Base-by-base conservation (phyloP, 805 yeast genomes). In the Saccharomycopsis malanga region DNA sequence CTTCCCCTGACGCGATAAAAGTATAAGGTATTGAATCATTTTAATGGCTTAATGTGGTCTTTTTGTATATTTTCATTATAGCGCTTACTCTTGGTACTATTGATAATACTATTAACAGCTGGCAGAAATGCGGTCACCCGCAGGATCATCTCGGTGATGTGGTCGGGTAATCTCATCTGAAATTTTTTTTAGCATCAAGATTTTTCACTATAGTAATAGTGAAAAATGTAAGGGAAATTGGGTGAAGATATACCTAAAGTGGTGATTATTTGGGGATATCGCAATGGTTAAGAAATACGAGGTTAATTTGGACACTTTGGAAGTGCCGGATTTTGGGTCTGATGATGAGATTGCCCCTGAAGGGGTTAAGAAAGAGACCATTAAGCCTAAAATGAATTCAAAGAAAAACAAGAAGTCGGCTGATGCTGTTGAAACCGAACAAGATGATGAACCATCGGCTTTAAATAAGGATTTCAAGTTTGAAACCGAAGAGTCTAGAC, bases 1-100 rank as follows among this genome's bases (percentile, higher is more conserved):
- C 64, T 91, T 93, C 24, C 98, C 99, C 63, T 93, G 98, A 56
- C 96, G 77, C 12, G 97, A 89, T 14, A 91, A 74, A 44, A 93
- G 68, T 42, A 94, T 72, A 45, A 91, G 58, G 63, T 84, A 94
- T 56, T 83, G 83, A 49, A 93, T 75, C 54, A 51, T 51, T 10
- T 4, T 22, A 14, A 12, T 12, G 30, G 30, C 12, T 27, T 27
- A 12, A 9, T 27, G 30, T 27, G 30, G n/a, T n/a, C n/a, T n/a
- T n/a, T n/a, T n/a, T n/a, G n/a, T n/a, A n/a, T n/a, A n/a, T n/a
- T n/a, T n/a, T n/a, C n/a, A n/a, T n/a, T n/a, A n/a, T n/a, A n/a
- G n/a, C n/a, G n/a, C n/a, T n/a, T n/a, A n/a, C n/a, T n/a, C n/a
- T n/a, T n/a, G n/a, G n/a, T n/a, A n/a, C n/a, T n/a, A n/a, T n/a